Evolutionary conservation across 129 eudicot species (phyloP).

Genomic region (Escallonia herrerae): DNA sequence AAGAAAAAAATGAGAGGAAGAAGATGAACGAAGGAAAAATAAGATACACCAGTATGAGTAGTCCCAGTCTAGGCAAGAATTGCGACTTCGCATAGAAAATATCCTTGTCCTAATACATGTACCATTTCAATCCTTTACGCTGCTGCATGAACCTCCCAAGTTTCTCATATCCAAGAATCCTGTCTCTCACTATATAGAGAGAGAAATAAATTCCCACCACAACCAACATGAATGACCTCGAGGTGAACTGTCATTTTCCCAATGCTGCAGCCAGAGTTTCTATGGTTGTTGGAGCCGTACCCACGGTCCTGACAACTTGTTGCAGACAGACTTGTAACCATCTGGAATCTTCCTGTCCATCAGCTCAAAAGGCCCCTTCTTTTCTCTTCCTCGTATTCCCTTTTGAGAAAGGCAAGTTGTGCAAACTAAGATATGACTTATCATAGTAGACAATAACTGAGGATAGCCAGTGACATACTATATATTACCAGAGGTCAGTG

Average conservation of each 20-base stretch:
- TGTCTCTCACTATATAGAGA: not conserved
- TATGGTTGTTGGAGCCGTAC: conserved; percentile 7
- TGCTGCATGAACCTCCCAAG: conserved; percentile 2
- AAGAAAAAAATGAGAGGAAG: too few relatives aligned
- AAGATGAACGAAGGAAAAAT: too few relatives aligned
- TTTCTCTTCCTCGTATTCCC: conserved; percentile 8
- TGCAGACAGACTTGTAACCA: not conserved
- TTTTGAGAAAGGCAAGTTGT: conserved; percentile 7
- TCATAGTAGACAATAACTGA: conserved; percentile 8
- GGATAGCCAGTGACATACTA: not conserved
- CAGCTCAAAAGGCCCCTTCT: not conserved
- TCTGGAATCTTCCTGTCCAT: not conserved
- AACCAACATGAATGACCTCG: not conserved
- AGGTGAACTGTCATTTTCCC: conserved; percentile 9
- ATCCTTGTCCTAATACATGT: conserved; percentile 1
- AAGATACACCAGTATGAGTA: too few relatives aligned
- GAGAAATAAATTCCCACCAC: not conserved
- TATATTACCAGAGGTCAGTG: not conserved
- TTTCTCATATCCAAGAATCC: not conserved
- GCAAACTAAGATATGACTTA: conserved; percentile 1
- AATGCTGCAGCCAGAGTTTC: not conserved
- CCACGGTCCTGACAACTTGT: conserved; percentile 11
- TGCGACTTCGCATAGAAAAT: too few relatives aligned
- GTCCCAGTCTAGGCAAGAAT: too few relatives aligned
- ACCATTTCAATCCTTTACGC: not conserved